Base-by-base conservation (phyloP, 352 stramenopile genomes). In the Globisporangium solare region DNA sequence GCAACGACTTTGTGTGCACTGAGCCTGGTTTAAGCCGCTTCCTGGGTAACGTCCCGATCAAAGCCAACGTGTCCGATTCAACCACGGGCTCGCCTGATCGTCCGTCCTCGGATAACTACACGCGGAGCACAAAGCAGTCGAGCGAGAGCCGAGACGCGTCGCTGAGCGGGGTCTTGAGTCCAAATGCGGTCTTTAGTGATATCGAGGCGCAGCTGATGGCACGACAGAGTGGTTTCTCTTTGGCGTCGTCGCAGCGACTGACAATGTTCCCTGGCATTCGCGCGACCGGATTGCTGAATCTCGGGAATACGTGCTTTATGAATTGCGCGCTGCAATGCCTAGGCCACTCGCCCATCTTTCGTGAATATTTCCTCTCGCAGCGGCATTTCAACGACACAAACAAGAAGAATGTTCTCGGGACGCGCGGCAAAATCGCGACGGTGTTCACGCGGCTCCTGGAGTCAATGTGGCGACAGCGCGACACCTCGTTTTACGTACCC, bases 321-420 rank as follows among this genome's bases (percentile, higher is more conserved):
- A 95, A 94, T 67, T 89, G 79, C 21, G 85, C 85, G 27, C 64
- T 95, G 13, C 86, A 95, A 61, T 99, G 97, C 58, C 78, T 99
- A 22, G 82, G 80, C 14, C 90, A 99, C 67, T 98, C 96, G 3
- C 82, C 89, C 17, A 70, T 98, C 24, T 78, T 99, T 27, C 79
- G 89, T 12, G 82, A 97, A 53, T 99, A 98, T 63, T 98, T 99
- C 68, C 61, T 99, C 2, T 94, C 79, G 12, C 88, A 94, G 24
- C 76, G 89, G 39, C 98, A 89, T 45, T 54, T 91, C 53, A 66
- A 68, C 18, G 94, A 99, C 65, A 89, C 98, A 54, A 99, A 99
- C 75, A 81, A 89, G 51, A 78, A 92, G 41, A 99, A 98, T 66
- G 78, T 84, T 42, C 71, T 98, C 0, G 95, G 96, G 1, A 97